Percentiles rank a stretch among this genome's conserved stretches.
phyloP scores from a whole-genome alignment of 441 rosid species.

The Euphorbia celastroides region DNA sequence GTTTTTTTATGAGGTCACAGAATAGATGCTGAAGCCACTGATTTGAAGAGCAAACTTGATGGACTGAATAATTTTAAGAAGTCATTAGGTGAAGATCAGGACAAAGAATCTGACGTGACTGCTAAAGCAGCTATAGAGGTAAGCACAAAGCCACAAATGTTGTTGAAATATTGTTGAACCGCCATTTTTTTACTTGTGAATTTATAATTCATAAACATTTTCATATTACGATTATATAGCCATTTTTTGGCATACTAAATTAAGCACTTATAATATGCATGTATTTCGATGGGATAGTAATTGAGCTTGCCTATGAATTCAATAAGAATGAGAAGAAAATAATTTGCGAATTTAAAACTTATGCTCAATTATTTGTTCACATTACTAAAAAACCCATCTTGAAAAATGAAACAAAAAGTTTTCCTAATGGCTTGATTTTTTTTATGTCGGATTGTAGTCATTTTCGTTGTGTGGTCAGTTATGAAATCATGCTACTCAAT shows the following conservation, averaged over 20 bases:
- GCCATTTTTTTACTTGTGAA: background rate
- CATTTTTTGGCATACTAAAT: background rate
- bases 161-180: conserved; percentile 5
- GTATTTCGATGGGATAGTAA: background rate
- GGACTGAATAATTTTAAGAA: conserved; percentile 33
- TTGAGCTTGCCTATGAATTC: background rate
- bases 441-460: background rate
- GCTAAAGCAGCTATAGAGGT: conserved; percentile 64
- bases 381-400: background rate
- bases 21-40: conserved; percentile 75
- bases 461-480: background rate
- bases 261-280: background rate
- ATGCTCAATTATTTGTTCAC: background rate
- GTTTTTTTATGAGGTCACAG: conserved; percentile 41
- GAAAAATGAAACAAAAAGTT: background rate
- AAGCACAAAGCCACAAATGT: conserved; percentile 27
- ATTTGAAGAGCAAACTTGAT: conserved; percentile 67
- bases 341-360: background rate
- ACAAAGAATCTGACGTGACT: conserved; percentile 38
- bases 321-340: conserved; percentile 4
- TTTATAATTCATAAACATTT: background rate
- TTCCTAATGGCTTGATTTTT: background rate
- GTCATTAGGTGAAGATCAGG: conserved; percentile 36
- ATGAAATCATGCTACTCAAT: background rate
- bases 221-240: background rate